Base-by-base conservation (phyloP, 257 asterid species). In the Fraxinus excelsior region DNA sequence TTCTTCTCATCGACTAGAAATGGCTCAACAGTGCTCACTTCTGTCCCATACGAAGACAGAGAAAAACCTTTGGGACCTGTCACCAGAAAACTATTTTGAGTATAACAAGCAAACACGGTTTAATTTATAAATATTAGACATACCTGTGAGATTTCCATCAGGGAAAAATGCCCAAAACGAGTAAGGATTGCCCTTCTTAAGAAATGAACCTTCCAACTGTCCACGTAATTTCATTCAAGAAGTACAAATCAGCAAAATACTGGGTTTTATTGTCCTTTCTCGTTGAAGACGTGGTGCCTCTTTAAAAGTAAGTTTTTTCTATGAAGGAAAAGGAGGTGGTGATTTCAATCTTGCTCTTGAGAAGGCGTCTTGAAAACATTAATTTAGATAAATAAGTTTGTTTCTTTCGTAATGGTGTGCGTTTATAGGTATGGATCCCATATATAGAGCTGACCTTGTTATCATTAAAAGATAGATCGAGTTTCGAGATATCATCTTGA, bases 111-210 rank as follows among this genome's bases (percentile, higher is more conserved):
- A 4, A 62, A 62, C 29, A 62, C 26, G 32, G 34, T 62, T 12
- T 62, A 31, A 21, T 58, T 21, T n/a, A 7, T 1, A 62, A 10
- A 70, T 32, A 34, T 71, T 0, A 53, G 31, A 44, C 76, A 25
- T 86, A 90, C 97, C 98, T 64, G 84, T 86, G 70, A 92, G 72
- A 66, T 38, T 83, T 49, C 98, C 97, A 62, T 90, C 91, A 10
- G 98, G 91, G 84, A 92, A 94, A 86, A 94, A 92, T 51, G 96
- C 96, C 98, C 97, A 92, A 49, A 94, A 94, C 76, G 94, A 73
- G 68, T 89, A 88, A 25, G 94, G 90, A 37, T 75, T 86, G 58
- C 86, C 96, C 76, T 88, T 89, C 87, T 94, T 94, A 69, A 84
- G 21, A 69, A 94, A 94, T 9, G 92, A 87, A 67, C 98, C 97